Evolutionary conservation across 2,329 filamentous ascomycete genomes (phyloP), one percentile per base, ranked within the genome.

Genomic region (Xylariaceae sp.): DNA sequence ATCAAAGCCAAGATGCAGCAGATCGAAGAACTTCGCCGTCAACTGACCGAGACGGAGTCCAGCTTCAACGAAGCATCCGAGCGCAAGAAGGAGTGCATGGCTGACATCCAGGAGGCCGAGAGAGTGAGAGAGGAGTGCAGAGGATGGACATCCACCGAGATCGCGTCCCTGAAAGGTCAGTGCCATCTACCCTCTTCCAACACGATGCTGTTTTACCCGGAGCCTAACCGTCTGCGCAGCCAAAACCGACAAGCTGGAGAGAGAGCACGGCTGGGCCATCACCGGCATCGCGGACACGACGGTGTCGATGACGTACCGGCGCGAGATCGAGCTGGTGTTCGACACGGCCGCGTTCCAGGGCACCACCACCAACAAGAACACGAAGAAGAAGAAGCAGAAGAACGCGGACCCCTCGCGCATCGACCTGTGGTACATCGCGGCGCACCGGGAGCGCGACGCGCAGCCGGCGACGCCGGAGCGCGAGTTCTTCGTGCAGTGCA

Each of bases 131-230:
- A 95, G 55, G 84, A 94, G 50, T 94, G 83, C 55, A 78, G 89
- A 33, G 89, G 90, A 24, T 95, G 89, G 81, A 90, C 81, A 36
- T 76, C 80, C 33, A 79, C 72, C 18, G 92, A 96, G 59, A 85
- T 96, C 43, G 73, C 73, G 43, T 65, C 67, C 24, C 67, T 94
- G n/a, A 88, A 89, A 71, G 74, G 83, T 85, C 69, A 54, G 65
- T 51, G 15, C 15, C 15, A 27, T 23, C 15, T 21, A 21, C 21
- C 25, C 30, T 12, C 5, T 6, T 9, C 26, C 18, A 34, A 19
- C 7, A 7, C 7, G 30, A 14, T 28, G 13, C 11, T 31, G 19
- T 27, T 6, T 7, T 35, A 30, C 24, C 10, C 9, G 13, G 14
- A 30, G 16, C 39, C 63, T 72, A 54, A 75, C 55, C 31, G 28